Evolutionary conservation across 2,329 filamentous ascomycete species (phyloP), one percentile per base, ranked within the genome.

Genomic region (Dothideomycetidae sp.): DNA sequence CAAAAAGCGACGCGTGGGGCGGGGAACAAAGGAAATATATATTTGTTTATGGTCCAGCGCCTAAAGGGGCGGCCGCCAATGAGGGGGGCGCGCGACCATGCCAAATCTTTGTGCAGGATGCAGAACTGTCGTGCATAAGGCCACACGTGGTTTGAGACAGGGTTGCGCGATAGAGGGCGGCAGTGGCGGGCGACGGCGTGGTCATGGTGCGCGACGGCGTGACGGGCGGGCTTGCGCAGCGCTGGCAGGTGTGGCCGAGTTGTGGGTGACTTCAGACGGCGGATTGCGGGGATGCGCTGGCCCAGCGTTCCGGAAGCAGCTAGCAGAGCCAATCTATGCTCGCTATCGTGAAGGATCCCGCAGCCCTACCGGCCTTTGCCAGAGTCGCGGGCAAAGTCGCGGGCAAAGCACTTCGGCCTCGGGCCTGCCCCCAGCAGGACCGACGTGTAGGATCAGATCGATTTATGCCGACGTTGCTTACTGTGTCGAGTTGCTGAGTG

Each of bases 111-210:
- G 12, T 15, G 36, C 36, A 38, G 36, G 36, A 38, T 38, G 36
- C 36, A 38, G 35, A 38, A 38, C 36, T 38, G 36, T 38, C 36
- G 36, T 38, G 36, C 36, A 38, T 38, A 18, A 30, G 26, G 29
- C 29, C 31, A 26, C 21, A 26, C 21, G 21, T 26, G 21, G 21
- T 26, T 26, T 26, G 21, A 26, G 21, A 26, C 21, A 26, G 21
- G 21, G 21, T 26, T 26, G 21, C 21, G 21, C 21, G 21, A 26
- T 26, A 26, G 21, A 26, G 21, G 21, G 21, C 21, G 21, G 7
- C 21, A 7, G 21, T 26, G n/a, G 7, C 21, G 21, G n/a, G 21
- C 21, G 7, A 26, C 21, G 21, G 21, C n/a, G n/a, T 26, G 21
- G 21, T n/a, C 21, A n/a, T 26, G 7, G 7, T 7, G 7, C 21